These are phyloP conservation scores for Fusarium liriodendri DNA, from an alignment of 2,329 filamentous ascomycete genomes.

Conservation along the genomic window DNA sequence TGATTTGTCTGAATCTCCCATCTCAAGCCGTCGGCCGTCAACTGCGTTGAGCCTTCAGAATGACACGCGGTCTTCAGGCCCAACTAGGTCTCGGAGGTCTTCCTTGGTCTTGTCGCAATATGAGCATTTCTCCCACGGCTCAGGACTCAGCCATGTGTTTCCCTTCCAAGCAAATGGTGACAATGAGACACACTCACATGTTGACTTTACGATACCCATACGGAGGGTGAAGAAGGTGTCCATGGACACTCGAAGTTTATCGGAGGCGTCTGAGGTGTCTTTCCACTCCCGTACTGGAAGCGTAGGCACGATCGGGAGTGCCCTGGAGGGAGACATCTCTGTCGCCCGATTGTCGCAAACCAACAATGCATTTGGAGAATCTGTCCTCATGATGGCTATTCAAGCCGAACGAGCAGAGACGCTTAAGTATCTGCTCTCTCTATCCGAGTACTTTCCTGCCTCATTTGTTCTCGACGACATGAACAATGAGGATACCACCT, in stretches of 20 bases:
- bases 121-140: constrained; percentile 66
- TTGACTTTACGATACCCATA: constrained; percentile 41
- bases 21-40: constrained; percentile 58
- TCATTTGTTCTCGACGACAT: constrained; percentile 81
- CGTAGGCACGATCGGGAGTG: constrained; percentile 77
- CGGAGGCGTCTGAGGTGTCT: constrained; percentile 85
- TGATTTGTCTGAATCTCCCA: constrained; percentile 53
- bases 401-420: constrained; percentile 77
- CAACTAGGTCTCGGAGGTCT: constrained; percentile 50
- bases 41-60: constrained; percentile 61
- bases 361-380: constrained; percentile 78
- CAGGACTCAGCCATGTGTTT: constrained; percentile 84
- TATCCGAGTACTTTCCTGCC: constrained; percentile 80
- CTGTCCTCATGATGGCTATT: constrained; percentile 87
- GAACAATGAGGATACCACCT: constrained; percentile 89
- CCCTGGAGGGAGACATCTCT: constrained; percentile 86
- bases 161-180: constrained; percentile 77
- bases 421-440: constrained; percentile 82
- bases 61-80: constrained; percentile 44
- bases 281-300: constrained; percentile 84
- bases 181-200: constrained; percentile 47
- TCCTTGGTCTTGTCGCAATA: constrained; percentile 56
- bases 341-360: constrained; percentile 82
- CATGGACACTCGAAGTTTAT: constrained; percentile 90
- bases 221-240: constrained; percentile 82